These are phyloP conservation scores for Protomyces gravidus DNA, from an alignment of 1,139 yeast species.

Conservation along the genomic window DNA sequence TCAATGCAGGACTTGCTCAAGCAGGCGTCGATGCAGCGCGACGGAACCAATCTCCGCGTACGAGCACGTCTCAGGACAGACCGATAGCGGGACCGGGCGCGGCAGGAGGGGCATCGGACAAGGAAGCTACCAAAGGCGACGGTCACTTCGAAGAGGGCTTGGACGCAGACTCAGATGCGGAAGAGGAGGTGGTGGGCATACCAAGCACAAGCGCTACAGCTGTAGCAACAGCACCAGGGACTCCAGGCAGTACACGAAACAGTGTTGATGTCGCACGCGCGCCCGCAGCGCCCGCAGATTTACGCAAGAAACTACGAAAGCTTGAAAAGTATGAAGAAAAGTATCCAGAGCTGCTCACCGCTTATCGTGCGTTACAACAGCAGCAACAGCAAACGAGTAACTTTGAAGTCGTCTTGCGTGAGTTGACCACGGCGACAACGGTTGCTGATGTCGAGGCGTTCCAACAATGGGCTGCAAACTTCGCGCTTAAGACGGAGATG, in stretches of 20 bases:
- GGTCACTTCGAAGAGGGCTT: background rate
- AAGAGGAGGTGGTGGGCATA: background rate
- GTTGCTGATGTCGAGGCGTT: constrained; percentile 67
- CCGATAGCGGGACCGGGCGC: background rate
- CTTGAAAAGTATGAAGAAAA: constrained; percentile 84
- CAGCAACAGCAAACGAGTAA: background rate
- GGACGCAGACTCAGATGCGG: background rate
- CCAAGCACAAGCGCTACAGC: background rate
- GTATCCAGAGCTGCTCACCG: constrained; percentile 54
- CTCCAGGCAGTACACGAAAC: background rate
- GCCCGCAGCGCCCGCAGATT: constrained; percentile 49
- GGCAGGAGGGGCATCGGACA: background rate
- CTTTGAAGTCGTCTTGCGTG: constrained; percentile 72
- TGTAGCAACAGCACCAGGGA: background rate
- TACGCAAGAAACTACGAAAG: constrained; percentile 63
- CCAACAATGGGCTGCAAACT: constrained; percentile 63
- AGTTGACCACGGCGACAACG: constrained; percentile 73
- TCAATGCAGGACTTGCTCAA: constrained; percentile 20
- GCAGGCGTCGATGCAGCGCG: constrained; percentile 26
- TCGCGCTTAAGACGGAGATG: constrained; percentile 59
- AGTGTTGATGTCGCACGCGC: background rate
- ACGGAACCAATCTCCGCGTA: constrained; percentile 20
- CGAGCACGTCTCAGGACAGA: constrained; percentile 12
- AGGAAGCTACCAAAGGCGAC: background rate
- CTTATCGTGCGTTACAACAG: constrained; percentile 23